phyloP scores from a whole-genome alignment of 352 stramenopile species.

The Phytophthora hybrid region DNA sequence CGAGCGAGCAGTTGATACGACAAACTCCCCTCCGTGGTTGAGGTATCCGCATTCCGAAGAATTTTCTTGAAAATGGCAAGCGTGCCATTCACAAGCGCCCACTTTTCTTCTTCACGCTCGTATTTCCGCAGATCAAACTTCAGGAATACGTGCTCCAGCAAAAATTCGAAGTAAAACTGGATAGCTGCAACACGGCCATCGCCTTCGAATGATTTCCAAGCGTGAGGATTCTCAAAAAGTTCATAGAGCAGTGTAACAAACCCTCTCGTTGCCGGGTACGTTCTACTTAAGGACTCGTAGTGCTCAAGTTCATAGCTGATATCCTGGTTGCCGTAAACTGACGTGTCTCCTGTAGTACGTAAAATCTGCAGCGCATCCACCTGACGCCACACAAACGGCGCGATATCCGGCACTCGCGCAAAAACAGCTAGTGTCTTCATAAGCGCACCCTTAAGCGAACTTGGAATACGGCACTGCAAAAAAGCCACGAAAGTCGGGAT shows the following conservation, averaged over 20 bases:
- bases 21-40: constrained; percentile 59
- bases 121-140: constrained; percentile 90
- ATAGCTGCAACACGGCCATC: constrained; percentile 80
- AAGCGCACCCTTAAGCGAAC: constrained; percentile 82
- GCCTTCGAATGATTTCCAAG: constrained; percentile 79
- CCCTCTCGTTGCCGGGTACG: constrained; percentile 81
- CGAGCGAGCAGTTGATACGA: constrained; percentile 76
- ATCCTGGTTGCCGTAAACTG: constrained; percentile 73
- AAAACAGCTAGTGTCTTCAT: constrained; percentile 89
- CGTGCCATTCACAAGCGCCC: constrained; percentile 74
- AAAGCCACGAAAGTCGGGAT: constrained; percentile 87
- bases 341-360: constrained; percentile 71
- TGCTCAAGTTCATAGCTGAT: constrained; percentile 89
- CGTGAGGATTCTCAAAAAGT: constrained; percentile 79
- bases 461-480: constrained; percentile 84
- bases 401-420: constrained; percentile 79
- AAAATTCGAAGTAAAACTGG: constrained; percentile 88
- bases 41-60: constrained; percentile 56
- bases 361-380: constrained; percentile 87
- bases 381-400: constrained; percentile 86
- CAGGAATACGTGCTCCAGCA: constrained; percentile 83
- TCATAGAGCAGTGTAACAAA: constrained; percentile 81
- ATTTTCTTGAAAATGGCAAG: constrained; percentile 86
- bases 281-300: constrained; percentile 80
- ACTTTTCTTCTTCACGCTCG: constrained; percentile 86